Evolutionary conservation across 352 stramenopile species (phyloP), one percentile per base, ranked within the genome.

Genomic region (Globisporangium radiosum): DNA sequence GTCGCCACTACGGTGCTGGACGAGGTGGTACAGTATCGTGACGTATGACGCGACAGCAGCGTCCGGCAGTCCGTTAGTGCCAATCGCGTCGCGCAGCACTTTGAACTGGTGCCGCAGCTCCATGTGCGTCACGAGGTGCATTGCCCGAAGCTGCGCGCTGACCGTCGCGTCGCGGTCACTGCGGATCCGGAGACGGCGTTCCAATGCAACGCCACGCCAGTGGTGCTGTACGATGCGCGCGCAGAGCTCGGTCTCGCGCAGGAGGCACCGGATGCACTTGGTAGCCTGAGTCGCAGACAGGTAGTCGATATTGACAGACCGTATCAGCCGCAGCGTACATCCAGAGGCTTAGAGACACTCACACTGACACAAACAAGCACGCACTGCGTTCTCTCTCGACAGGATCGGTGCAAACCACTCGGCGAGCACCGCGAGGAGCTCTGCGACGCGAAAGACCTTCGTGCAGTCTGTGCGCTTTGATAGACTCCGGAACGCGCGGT

Each of bases 171-270:
- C 78, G 40, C 73, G 73, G n/a, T 89, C 70, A 9, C 70, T 71
- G 8, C 64, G 65, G 25, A 25, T 25, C 17, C 64, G 62, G 5
- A 88, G 38, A 38, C 58, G 72, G 14, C 81, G 73, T 54, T 88
- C 74, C 53, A 89, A 87, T 11, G 79, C 33, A 7, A 88, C 73
- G 11, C 81, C 72, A 2, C 83, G 75, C 73, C 81, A 88, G 51
- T 89, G 76, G 48, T 93, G 83, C 63, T 93, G 83, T 5, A 93
- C 56, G 48, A 93, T 83, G 13, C 78, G 78, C 7, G 83, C 77
- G 17, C 81, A 89, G 8, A 85, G 52, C 19, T 93, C 83, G 1
- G 69, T 77, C 59, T 88, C 78, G 1, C 78, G 78, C 7, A 89
- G 57, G 19, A 93, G 63, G 48, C 68, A 85, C 2, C 56, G 54